A percentile compares a stretch with the other conserved stretches of the same genome.
phyloP scores from a whole-genome alignment of 306 rosid species.

The Pterocarpus santalinus region DNA sequence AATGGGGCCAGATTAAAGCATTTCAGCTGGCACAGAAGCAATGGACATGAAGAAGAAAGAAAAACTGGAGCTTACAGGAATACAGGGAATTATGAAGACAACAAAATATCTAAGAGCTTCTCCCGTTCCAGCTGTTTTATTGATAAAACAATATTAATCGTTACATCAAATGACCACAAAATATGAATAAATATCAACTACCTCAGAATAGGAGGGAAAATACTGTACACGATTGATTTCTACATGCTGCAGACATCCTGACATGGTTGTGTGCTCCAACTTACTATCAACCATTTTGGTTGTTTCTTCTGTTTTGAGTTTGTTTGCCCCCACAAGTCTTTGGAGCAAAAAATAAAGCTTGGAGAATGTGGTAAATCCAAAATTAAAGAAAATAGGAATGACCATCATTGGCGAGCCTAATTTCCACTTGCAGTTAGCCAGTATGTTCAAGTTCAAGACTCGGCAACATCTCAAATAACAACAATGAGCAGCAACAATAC shows the following conservation, averaged over 20 bases:
- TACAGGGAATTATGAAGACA: background rate
- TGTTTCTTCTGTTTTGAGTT: conserved; percentile 26
- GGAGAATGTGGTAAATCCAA: conserved; percentile 37
- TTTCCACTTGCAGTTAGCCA: conserved; percentile 38
- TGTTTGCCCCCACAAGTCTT: conserved; percentile 28
- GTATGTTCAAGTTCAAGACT: conserved; percentile 44
- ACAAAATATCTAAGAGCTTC: conserved; percentile 19
- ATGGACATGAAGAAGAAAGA: background rate
- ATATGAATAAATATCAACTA: conserved; percentile 53
- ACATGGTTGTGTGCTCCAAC: conserved; percentile 25
- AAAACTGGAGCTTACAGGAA: conserved; percentile 20
- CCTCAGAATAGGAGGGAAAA: conserved; percentile 29
- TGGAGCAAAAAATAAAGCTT: conserved; percentile 40
- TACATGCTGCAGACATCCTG: conserved; percentile 32
- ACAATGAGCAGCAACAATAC: conserved; percentile 38
- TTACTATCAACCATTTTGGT: conserved; percentile 36
- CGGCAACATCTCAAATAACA: conserved; percentile 43
- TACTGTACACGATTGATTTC: conserved; percentile 50
- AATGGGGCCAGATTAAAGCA: background rate
- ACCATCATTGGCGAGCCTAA: conserved; percentile 39
- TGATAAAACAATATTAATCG: conserved; percentile 33
- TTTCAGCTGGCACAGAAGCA: background rate
- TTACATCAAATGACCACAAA: conserved; percentile 52
- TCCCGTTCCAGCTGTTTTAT: conserved; percentile 30
- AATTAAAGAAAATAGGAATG: conserved; percentile 15